phyloP scores from a whole-genome alignment of 192 early-diverging fungal species.

The Chytriomyces hyalinus region DNA sequence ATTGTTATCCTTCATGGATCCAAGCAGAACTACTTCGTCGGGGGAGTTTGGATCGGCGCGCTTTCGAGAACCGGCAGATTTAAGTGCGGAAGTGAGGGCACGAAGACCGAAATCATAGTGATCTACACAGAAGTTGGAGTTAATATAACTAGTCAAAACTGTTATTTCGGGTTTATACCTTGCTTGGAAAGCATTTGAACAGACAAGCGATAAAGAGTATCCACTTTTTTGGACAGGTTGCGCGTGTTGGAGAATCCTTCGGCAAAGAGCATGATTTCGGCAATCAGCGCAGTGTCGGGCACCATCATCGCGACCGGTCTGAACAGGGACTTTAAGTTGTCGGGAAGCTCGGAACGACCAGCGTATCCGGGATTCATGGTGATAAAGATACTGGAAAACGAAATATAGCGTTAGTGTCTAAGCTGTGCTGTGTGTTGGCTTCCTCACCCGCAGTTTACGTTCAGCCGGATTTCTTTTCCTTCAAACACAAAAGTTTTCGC shows the following conservation, averaged over 20 bases:
- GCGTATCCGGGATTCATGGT: constrained; percentile 69
- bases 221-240: constrained; percentile 60
- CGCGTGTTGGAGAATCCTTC: constrained; percentile 67
- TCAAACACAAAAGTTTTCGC: constrained; percentile 62
- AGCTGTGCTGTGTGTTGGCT: not conserved
- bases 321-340: constrained; percentile 65
- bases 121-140: constrained; percentile 27
- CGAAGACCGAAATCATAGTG: constrained; percentile 67
- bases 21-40: constrained; percentile 60
- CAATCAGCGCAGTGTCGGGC: constrained; percentile 65
- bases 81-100: constrained; percentile 58
- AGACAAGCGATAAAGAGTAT: constrained; percentile 63
- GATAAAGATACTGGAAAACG: constrained; percentile 51
- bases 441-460: constrained; percentile 46
- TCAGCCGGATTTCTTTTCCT: constrained; percentile 62
- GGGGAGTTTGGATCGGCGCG: constrained; percentile 51
- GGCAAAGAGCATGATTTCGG: constrained; percentile 70
- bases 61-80: constrained; percentile 56
- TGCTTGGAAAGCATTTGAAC: constrained; percentile 69
- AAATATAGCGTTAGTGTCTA: not conserved
- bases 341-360: constrained; percentile 61
- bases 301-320: constrained; percentile 70
- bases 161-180: not conserved
- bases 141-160: no score
- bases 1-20: constrained; percentile 64